Conservation (phyloP, 306 rosid genomes). For the Ziziphus jujuba region DNA sequence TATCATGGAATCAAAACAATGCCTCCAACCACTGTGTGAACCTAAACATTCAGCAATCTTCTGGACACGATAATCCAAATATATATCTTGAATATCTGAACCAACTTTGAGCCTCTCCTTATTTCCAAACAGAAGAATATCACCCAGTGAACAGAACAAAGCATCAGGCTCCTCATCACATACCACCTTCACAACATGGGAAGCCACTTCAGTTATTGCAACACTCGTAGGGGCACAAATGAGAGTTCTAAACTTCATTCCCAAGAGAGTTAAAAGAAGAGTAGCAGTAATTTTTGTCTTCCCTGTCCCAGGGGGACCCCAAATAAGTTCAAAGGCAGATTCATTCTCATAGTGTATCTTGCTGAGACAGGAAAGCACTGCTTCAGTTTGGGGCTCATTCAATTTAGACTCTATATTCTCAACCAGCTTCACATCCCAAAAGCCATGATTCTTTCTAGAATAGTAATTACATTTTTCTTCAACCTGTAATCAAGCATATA, state of each 20-base stretch:
- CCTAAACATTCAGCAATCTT: constrained; percentile 45
- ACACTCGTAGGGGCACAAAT: constrained; percentile 74
- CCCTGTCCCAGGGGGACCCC: constrained; percentile 90
- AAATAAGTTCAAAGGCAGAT: constrained; percentile 51
- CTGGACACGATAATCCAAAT: constrained; percentile 60
- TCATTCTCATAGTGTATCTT: constrained; percentile 15
- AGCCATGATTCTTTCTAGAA: background rate
- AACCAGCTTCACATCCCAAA: constrained; percentile 4
- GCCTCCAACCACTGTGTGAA: constrained; percentile 51
- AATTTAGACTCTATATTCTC: constrained; percentile 27
- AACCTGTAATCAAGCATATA: constrained; percentile 36
- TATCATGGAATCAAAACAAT: constrained; percentile 53
- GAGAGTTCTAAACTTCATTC: constrained; percentile 46
- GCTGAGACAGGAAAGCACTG: constrained; percentile 51
- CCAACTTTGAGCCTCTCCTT: constrained; percentile 62
- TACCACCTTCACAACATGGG: constrained; percentile 46
- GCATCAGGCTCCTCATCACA: constrained; percentile 27
- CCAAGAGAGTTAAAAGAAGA: constrained; percentile 40
- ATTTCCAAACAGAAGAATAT: constrained; percentile 68
- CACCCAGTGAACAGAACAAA: constrained; percentile 50
- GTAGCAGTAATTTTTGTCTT: constrained; percentile 63
- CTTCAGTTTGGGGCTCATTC: constrained; percentile 50
- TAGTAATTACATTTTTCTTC: constrained; percentile 28
- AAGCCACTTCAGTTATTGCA: constrained; percentile 62
- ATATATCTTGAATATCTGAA: constrained; percentile 46